These are phyloP conservation scores for Fusarium floridanum DNA, from an alignment of 2,329 filamentous ascomycete genomes.

Conservation along the genomic window DNA sequence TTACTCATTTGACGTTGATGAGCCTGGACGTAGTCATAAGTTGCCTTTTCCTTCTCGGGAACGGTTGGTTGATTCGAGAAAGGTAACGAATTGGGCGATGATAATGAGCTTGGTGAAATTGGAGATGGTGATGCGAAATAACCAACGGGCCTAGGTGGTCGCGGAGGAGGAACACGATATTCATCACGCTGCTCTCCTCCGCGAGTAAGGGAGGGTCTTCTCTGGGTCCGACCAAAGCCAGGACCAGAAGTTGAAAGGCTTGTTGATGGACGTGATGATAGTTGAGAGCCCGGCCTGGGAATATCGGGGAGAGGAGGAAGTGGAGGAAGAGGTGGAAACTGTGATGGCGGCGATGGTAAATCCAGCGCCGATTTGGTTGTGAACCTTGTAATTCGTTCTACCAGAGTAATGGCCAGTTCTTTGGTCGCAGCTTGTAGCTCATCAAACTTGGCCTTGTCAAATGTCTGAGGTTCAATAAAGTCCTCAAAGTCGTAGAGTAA, in stretches of 20 bases:
- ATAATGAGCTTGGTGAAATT: neutral
- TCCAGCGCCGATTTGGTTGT: slow-evolving; percentile 4
- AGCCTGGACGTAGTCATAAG: neutral
- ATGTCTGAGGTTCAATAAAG: slow-evolving; percentile 54
- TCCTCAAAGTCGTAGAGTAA: slow-evolving; percentile 61
- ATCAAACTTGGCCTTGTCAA: slow-evolving; percentile 52
- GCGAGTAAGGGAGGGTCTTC: neutral
- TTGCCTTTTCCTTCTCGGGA: neutral
- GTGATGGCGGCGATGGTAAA: neutral
- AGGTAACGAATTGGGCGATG: neutral
- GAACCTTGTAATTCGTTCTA: slow-evolving; percentile 12
- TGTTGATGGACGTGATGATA: neutral
- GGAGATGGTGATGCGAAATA: neutral
- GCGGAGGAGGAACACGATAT: neutral
- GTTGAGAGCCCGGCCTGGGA: neutral
- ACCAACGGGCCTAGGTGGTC: neutral
- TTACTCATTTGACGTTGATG: neutral
- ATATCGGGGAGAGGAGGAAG: slow-evolving; percentile 7
- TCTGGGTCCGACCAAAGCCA: neutral
- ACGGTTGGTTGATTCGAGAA: neutral
- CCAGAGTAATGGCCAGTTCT: slow-evolving; percentile 50
- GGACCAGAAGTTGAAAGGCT: neutral
- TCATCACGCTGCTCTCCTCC: neutral
- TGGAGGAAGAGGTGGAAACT: slow-evolving; percentile 7
- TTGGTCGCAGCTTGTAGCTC: slow-evolving; percentile 54